phyloP scores from a whole-genome alignment of 768 basidiomycete genomes.

The Trametes cinnabarina region DNA sequence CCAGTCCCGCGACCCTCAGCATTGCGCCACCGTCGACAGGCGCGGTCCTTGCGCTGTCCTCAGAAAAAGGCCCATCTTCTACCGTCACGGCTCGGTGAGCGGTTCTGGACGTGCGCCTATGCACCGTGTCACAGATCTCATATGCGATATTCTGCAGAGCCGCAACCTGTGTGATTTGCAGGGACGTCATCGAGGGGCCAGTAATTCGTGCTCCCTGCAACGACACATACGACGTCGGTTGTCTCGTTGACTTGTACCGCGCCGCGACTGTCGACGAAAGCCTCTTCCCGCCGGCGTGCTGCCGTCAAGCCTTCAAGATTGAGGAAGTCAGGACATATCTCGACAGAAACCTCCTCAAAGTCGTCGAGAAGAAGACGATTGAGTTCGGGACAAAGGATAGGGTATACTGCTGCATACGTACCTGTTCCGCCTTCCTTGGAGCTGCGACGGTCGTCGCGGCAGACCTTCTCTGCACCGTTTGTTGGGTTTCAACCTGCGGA shows the following conservation, averaged over 20 bases:
- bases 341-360: conserved; percentile 1
- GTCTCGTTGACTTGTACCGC: conserved; percentile 28
- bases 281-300: conserved; percentile 32
- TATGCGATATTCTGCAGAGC: too few relatives aligned
- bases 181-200: conserved; percentile 11
- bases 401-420: conserved; percentile 48
- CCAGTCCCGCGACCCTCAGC: too few relatives aligned
- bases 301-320: conserved; percentile 23
- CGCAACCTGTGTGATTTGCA: conserved; percentile 21
- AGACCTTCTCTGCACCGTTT: conserved; percentile 40
- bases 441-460: conserved; percentile 27
- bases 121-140: too few relatives aligned
- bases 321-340: conserved; percentile 20
- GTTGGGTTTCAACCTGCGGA: conserved; percentile 41
- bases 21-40: too few relatives aligned
- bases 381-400: conserved; percentile 50
- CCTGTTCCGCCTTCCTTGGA: conserved; percentile 55
- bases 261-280: conserved; percentile 28
- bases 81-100: too few relatives aligned
- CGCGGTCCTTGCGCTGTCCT: too few relatives aligned
- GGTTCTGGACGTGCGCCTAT: too few relatives aligned
- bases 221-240: conserved; percentile 27
- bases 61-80: too few relatives aligned
- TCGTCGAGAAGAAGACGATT: conserved; percentile 40
- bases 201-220: conserved; percentile 22